These are phyloP conservation scores for Nigrospora sphaerica DNA, from an alignment of 2,329 filamentous ascomycete genomes.

Conservation along the genomic window DNA sequence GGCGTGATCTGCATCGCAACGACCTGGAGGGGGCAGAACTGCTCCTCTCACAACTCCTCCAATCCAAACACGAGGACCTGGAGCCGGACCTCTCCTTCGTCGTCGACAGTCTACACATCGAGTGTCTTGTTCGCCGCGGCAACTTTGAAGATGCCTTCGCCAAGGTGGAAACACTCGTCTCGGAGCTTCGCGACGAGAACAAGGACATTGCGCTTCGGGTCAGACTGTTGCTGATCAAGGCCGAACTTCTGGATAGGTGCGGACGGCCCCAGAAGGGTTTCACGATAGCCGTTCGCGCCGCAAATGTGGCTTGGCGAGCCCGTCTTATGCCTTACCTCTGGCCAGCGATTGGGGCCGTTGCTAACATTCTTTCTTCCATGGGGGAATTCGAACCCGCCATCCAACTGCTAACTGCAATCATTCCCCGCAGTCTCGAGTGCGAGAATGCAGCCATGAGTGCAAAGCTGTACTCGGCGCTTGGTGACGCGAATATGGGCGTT, in stretches of 20 bases:
- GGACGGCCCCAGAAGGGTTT: constrained; percentile 69
- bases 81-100: constrained; percentile 45
- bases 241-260: constrained; percentile 58
- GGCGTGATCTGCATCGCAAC: constrained; percentile 50
- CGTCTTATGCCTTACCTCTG: constrained; percentile 64
- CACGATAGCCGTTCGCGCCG: constrained; percentile 68
- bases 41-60: constrained; percentile 44
- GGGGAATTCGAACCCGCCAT: constrained; percentile 63
- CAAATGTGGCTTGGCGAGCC: constrained; percentile 64
- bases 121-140: constrained; percentile 40
- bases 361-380: constrained; percentile 61
- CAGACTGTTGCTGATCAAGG: constrained; percentile 66
- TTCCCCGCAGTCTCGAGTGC: constrained; percentile 72
- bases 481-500: constrained; percentile 72
- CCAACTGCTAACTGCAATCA: constrained; percentile 57
- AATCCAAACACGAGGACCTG: constrained; percentile 41
- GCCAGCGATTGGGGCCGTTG: constrained; percentile 61
- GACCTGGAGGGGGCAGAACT: constrained; percentile 44
- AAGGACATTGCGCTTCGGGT: constrained; percentile 58
- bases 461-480: constrained; percentile 61
- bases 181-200: constrained; percentile 34
- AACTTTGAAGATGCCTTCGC: constrained; percentile 39
- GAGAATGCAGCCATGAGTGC: constrained; percentile 57
- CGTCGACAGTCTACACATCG: constrained; percentile 44
- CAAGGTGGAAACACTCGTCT: constrained; percentile 38